Percentiles rank a stretch among this genome's conserved stretches.
Conservation (phyloP, 768 basidiomycete species). For the Chlorophyllum brunneum region DNA sequence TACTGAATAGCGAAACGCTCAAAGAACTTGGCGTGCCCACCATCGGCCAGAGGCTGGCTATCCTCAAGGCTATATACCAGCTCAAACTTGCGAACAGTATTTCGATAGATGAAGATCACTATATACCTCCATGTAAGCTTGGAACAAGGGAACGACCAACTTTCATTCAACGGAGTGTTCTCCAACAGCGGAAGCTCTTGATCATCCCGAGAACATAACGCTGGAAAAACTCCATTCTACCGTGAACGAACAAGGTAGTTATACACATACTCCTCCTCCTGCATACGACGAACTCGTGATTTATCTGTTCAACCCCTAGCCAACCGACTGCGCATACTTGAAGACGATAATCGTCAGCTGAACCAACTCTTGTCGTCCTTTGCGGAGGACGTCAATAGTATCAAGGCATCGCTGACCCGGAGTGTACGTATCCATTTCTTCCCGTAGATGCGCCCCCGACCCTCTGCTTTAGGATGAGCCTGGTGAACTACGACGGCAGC, state of each 20-base stretch:
- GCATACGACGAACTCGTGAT: not conserved
- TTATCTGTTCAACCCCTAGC: constrained; percentile 34
- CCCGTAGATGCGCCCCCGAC: constrained; percentile 13
- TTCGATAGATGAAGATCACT: constrained; percentile 79
- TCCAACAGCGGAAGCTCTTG: constrained; percentile 28
- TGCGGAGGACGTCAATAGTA: constrained; percentile 58
- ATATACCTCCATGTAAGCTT: constrained; percentile 81
- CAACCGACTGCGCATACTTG: constrained; percentile 62
- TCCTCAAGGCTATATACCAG: constrained; percentile 89
- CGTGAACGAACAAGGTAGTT: constrained; percentile 72
- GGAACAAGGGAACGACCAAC: not conserved
- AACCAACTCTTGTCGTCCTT: constrained; percentile 58
- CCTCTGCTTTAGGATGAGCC: constrained; percentile 29
- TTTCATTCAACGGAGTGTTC: constrained; percentile 9
- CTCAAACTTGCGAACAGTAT: constrained; percentile 83
- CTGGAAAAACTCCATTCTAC: constrained; percentile 64
- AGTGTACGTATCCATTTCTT: constrained; percentile 25
- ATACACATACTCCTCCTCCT: constrained; percentile 7
- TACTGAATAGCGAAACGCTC: constrained; percentile 80
- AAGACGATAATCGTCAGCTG: constrained; percentile 75
- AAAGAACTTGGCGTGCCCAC: constrained; percentile 86
- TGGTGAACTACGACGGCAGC: constrained; percentile 60
- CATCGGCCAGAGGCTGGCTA: constrained; percentile 86
- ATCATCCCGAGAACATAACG: constrained; percentile 38
- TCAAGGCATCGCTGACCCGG: constrained; percentile 37